Percentiles rank a stretch among this genome's conserved stretches.
phyloP scores from a whole-genome alignment of 2,329 filamentous ascomycete species.

The Trichoderma sp. region DNA sequence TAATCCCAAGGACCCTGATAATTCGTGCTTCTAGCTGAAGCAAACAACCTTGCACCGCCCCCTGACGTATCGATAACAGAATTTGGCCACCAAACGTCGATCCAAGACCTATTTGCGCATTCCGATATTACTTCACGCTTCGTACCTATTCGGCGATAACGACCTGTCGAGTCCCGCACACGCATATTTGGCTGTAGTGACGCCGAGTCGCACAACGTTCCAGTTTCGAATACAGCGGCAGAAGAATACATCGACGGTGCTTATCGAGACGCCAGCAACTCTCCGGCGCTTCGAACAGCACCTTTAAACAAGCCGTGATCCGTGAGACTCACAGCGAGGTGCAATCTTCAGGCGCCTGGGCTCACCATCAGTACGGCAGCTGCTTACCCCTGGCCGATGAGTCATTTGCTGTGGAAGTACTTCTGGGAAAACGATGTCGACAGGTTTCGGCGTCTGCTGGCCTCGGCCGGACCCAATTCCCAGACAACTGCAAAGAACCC shows the following conservation, averaged over 20 bases:
- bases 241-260: not conserved
- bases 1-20: not conserved
- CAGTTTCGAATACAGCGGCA: not conserved
- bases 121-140: not conserved
- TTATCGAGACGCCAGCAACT: constrained; percentile 25
- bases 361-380: constrained; percentile 27
- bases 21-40: not conserved
- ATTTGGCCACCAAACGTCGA: not conserved
- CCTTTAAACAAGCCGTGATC: constrained; percentile 95
- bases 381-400: constrained; percentile 66
- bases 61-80: not conserved
- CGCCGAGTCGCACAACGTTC: constrained; percentile 15
- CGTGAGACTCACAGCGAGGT: constrained; percentile 88
- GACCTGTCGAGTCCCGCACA: constrained; percentile 11
- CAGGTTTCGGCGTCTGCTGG: constrained; percentile 86
- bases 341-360: constrained; percentile 61
- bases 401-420: constrained; percentile 93
- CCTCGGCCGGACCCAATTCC: constrained; percentile 65
- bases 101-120: not conserved
- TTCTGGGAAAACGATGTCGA: constrained; percentile 99
- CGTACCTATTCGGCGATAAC: constrained; percentile 12
- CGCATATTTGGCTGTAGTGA: constrained; percentile 3
- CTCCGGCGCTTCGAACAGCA: constrained; percentile 49
- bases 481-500: constrained; percentile 60
- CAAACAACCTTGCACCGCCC: not conserved